Evolutionary conservation across 371 early-diverging fungal species (phyloP).

Genomic region (Antonospora locustae): DNA sequence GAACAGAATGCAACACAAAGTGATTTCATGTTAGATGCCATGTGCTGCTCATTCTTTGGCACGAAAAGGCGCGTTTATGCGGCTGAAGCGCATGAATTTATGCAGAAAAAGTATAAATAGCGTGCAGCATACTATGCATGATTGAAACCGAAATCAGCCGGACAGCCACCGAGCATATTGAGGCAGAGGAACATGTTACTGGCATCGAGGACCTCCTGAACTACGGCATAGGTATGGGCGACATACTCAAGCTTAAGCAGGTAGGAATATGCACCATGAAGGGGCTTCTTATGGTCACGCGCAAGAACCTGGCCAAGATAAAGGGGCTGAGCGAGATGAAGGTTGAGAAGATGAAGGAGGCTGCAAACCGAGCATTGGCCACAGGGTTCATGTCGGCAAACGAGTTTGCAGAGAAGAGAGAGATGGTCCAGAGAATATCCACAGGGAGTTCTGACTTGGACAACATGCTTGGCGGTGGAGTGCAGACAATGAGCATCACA

Average conservation of each 20-base stretch:
- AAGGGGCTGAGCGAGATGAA: constrained; percentile 70
- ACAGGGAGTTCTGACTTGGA: constrained; percentile 45
- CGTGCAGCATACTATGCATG: too few relatives aligned
- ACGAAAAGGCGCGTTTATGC: too few relatives aligned
- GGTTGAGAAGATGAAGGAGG: constrained; percentile 69
- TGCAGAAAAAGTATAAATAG: too few relatives aligned
- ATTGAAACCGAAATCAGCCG: too few relatives aligned
- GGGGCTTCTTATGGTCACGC: constrained; percentile 68
- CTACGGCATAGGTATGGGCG: constrained; percentile 64
- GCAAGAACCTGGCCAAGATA: constrained; percentile 59
- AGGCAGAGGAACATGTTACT: too few relatives aligned
- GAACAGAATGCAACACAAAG: too few relatives aligned
- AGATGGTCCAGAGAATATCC: constrained; percentile 25
- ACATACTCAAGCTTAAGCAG: constrained; percentile 65
- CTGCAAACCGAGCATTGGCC: constrained; percentile 55
- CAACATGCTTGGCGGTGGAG: constrained; percentile 59
- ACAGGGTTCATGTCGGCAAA: constrained; percentile 25
- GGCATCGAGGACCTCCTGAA: constrained; percentile 52
- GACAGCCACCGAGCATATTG: too few relatives aligned
- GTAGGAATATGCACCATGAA: constrained; percentile 67
- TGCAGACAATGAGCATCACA: constrained; percentile 73
- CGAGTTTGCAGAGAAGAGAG: constrained; percentile 21
- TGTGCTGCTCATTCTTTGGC: too few relatives aligned
- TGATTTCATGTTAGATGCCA: too few relatives aligned
- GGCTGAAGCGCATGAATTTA: too few relatives aligned